Base-by-base conservation (phyloP, 1,284 basidiomycete species). In the Sphaerobolus stellatus region DNA sequence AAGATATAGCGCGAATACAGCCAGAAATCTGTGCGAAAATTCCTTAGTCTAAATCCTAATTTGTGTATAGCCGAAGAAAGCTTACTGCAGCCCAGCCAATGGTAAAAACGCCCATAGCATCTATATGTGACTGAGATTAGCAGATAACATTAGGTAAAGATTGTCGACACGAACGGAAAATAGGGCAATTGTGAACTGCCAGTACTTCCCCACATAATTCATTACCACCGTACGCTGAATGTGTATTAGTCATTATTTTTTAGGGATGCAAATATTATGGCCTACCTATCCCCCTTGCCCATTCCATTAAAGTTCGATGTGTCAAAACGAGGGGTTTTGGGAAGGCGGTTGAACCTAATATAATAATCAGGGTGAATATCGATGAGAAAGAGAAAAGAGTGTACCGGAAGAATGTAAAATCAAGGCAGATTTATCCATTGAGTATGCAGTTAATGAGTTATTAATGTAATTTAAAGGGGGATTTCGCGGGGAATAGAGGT, bases 1-100 rank as follows among this genome's bases (percentile, higher is more conserved):
- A 3, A 18, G 44, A 20, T 27, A 44, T 50, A 2, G 60, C 58
- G 11, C 68, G 44, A 5, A 64, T 64, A 8, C 62, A 33, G 2
- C 71, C 71, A 28, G 59, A 46, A 3, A 36, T 36, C 33, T 36
- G 18, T 36, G 33, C 18, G 18, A 11, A 36, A 36, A 18, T 36
- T 11, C 33, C 33, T 11, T 36, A 11, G 18, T 11, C 18, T 11
- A 36, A 11, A 36, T 18, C 11, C 11, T 18, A 36, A 36, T 36
- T 18, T 11, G 18, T 36, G 33, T 11, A 36, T 36, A 11, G 11
- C 18, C 11, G 13, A 11, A 11, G 33, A 36, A 36, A 18, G 33
- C 33, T 36, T 18, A 36, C 33, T 36, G 33, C 33, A 36, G 33
- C 33, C 18, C 33, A 11, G 11, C 13, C 33, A 36, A 36, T 36